Percentiles rank a stretch among this genome's conserved stretches.
Evolutionary conservation across 2,329 filamentous ascomycete species (phyloP).

Genomic region (Aspergillus phoenicis): DNA sequence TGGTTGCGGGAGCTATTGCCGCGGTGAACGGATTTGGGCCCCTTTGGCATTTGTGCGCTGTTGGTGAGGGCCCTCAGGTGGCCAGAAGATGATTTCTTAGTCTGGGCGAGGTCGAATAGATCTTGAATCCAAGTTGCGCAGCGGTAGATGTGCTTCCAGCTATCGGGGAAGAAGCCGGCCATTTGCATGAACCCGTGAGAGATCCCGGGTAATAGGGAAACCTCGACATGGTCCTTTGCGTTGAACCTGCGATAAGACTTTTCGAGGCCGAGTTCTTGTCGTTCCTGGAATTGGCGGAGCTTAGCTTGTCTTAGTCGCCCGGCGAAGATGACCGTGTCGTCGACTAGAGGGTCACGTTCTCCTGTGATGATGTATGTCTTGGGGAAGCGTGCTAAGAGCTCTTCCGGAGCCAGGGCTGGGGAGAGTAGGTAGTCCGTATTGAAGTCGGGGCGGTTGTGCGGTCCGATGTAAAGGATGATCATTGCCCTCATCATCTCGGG

Average conservation of each 20-base stretch:
- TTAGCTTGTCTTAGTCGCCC: slow-evolving; percentile 83
- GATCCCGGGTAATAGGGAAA: slow-evolving; percentile 82
- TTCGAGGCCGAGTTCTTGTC: slow-evolving; percentile 58
- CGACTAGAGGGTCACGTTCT: slow-evolving; percentile 90
- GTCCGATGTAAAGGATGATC: slow-evolving; percentile 96
- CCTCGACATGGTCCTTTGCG: slow-evolving; percentile 76
- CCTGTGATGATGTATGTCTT: slow-evolving; percentile 94
- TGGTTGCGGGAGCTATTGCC: slow-evolving; percentile 44
- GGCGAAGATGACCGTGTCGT: slow-evolving; percentile 96
- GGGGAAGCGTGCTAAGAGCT: slow-evolving; percentile 80
- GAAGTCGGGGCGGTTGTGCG: slow-evolving; percentile 91
- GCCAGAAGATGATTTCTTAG: slow-evolving; percentile 23
- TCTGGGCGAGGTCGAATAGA: slow-evolving; percentile 57
- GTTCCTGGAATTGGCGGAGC: slow-evolving; percentile 57
- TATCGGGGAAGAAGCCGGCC: slow-evolving; percentile 81
- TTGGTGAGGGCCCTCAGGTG: slow-evolving; percentile 17
- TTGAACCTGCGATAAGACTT: slow-evolving; percentile 62
- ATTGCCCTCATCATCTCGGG: slow-evolving; percentile 99
- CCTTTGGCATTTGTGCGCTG: not conserved
- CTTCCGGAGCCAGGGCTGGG: slow-evolving; percentile 84
- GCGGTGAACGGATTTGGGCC: slow-evolving; percentile 14
- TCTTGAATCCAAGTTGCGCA: slow-evolving; percentile 81
- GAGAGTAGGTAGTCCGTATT: slow-evolving; percentile 87
- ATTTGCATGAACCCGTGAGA: slow-evolving; percentile 95
- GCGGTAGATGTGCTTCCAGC: slow-evolving; percentile 82